A percentile compares a stretch with the other conserved stretches of the same genome.
phyloP scores from a whole-genome alignment of 2,329 filamentous ascomycete genomes.

The Shiraia bambusicola region DNA sequence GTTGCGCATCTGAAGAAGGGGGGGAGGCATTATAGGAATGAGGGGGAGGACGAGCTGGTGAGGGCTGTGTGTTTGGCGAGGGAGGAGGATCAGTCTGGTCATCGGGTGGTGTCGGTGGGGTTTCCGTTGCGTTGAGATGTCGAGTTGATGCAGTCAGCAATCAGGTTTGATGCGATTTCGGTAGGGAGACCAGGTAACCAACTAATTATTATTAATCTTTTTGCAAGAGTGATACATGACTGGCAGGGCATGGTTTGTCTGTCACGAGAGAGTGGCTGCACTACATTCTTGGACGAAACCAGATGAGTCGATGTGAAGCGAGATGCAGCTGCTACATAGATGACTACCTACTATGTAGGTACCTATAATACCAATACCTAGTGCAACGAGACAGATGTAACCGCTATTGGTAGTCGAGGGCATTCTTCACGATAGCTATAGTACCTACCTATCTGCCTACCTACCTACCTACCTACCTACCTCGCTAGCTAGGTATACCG shows the following conservation, averaged over 20 bases:
- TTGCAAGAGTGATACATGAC: not conserved
- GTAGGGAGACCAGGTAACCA: too few species aligned
- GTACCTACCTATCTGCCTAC: too few species aligned
- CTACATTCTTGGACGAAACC: not conserved
- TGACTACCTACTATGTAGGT: too few species aligned
- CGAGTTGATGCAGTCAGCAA: not conserved
- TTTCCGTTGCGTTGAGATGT: constrained; percentile 11
- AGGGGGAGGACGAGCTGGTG: constrained; percentile 3
- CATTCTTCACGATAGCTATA: too few species aligned
- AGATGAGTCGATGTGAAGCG: too few species aligned
- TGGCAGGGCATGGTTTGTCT: not conserved
- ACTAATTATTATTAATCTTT: too few species aligned
- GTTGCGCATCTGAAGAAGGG: constrained; percentile 33
- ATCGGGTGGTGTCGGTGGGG: constrained; percentile 15
- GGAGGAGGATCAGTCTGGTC: constrained; percentile 9
- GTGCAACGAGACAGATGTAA: too few species aligned
- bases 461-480: too few species aligned
- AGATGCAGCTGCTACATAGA: too few species aligned
- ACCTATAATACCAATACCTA: too few species aligned
- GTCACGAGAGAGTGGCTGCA: constrained; percentile 2
- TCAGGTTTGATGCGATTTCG: not conserved
- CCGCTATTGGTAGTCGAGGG: too few species aligned
- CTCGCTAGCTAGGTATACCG: too few species aligned
- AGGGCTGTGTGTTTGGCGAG: constrained; percentile 14
- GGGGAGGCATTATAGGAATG: constrained; percentile 27